Conservation (phyloP, 371 early-diverging fungal genomes). For the Mortierella sp. region DNA sequence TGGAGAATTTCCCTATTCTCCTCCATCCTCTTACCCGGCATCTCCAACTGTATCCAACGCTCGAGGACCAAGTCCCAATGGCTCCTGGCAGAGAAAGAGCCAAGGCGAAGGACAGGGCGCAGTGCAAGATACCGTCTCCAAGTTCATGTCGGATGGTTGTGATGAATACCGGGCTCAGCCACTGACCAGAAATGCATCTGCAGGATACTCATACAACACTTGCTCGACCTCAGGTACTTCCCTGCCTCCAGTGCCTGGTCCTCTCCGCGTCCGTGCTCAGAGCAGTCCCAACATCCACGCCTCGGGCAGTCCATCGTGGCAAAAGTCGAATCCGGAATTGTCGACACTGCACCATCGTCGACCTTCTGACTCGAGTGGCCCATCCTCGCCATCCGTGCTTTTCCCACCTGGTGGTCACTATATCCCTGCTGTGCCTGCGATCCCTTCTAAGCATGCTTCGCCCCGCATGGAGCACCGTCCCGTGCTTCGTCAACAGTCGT, state of each 20-base stretch:
- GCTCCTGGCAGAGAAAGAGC: conserved; percentile 53
- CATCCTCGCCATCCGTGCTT: conserved; percentile 30
- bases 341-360: conserved; percentile 35
- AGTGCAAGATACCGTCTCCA: conserved; percentile 55
- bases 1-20: conserved; percentile 65
- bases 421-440: conserved; percentile 39
- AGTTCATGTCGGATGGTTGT: conserved; percentile 52
- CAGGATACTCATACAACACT: conserved; percentile 45
- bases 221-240: conserved; percentile 31
- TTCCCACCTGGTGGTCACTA: conserved; percentile 28
- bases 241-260: conserved; percentile 42
- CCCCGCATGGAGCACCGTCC: conserved; percentile 33
- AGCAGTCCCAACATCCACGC: conserved; percentile 75
- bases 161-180: conserved; percentile 26
- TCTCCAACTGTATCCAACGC: conserved; percentile 66
- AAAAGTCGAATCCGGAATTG: conserved; percentile 33
- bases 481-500: conserved; percentile 45
- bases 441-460: conserved; percentile 32
- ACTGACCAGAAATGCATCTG: conserved; percentile 43
- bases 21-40: conserved; percentile 70
- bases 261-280: conserved; percentile 68
- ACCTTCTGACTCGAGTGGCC: conserved; percentile 40
- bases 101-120: conserved; percentile 54
- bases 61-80: conserved; percentile 52
- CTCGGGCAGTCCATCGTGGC: conserved; percentile 37